phyloP scores from a whole-genome alignment of 768 basidiomycete species.

The Collybia sordida region DNA sequence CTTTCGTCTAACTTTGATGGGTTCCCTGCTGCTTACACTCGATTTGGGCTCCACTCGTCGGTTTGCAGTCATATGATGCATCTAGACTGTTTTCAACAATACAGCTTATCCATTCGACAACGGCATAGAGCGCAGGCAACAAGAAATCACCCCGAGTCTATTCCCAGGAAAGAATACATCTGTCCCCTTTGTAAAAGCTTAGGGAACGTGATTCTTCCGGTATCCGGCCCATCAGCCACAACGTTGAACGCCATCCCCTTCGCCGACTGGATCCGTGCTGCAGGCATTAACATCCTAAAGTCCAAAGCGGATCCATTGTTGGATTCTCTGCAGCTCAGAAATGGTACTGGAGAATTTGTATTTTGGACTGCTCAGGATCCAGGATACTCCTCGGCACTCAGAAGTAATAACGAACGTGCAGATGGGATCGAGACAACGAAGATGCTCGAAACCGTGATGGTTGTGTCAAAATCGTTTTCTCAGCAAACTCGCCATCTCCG shows the following conservation, averaged over 20 bases:
- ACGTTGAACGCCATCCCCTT: slow-evolving; percentile 63
- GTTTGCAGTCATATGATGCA: slow-evolving; percentile 99
- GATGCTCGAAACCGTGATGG: slow-evolving; percentile 88
- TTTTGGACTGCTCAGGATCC: slow-evolving; percentile 87
- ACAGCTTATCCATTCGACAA: slow-evolving; percentile 81
- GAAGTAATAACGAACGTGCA: slow-evolving; percentile 42
- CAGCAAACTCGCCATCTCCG: slow-evolving; percentile 84
- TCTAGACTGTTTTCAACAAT: slow-evolving; percentile 88
- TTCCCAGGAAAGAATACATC: slow-evolving; percentile 91
- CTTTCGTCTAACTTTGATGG: slow-evolving; percentile 64
- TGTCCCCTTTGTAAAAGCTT: slow-evolving; percentile 97
- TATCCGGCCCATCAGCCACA: slow-evolving; percentile 50
- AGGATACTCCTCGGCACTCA: slow-evolving; percentile 58
- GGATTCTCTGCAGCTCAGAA: slow-evolving; percentile 73
- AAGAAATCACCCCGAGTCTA: slow-evolving; percentile 91
- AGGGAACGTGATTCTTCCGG: slow-evolving; percentile 91
- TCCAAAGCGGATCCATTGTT: slow-evolving; percentile 72
- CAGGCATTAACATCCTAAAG: slow-evolving; percentile 87
- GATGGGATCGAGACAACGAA: slow-evolving; percentile 63
- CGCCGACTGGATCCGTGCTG: slow-evolving; percentile 86
- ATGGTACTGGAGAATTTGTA: slow-evolving; percentile 84
- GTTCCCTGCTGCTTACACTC: slow-evolving; percentile 67
- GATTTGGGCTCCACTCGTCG: slow-evolving; percentile 84
- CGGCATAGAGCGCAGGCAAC: slow-evolving; percentile 88
- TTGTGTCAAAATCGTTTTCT: slow-evolving; percentile 74